Base-by-base conservation (phyloP, 495 filamentous ascomycete genomes). In the Evansstolkia leycettana region DNA sequence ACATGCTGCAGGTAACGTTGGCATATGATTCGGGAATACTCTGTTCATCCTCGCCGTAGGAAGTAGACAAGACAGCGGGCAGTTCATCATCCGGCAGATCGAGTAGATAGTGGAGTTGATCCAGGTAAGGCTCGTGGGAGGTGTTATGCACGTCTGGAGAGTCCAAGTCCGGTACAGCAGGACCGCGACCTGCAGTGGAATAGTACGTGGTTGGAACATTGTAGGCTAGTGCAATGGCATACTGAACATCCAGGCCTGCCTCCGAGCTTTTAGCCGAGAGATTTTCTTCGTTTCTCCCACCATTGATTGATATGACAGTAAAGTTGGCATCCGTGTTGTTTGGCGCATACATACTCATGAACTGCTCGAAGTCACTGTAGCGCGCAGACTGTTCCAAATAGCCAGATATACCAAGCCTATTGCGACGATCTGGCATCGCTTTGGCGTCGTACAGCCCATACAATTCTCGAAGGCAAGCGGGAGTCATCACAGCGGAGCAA, bases 111-210 rank as follows among this genome's bases (percentile, higher is more conserved):
- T 75, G 70, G 18, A 90, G 68, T 45, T 83, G 83, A 20, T 89
- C 80, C 2, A 94, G 67, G 48, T 86, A 93, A 0, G 85, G 85
- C 62, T 93, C 84, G 45, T 87, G 88, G 27, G 72, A 54, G 43
- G 76, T 72, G 5, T 57, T 52, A 11, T 43, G 42, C 0, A 45
- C 23, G 12, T 52, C 47, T 3, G 67, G 52, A 7, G 65, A 45
- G 16, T 69, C 71, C 3, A 69, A 50, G 15, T 74, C 64, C 4
- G 73, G 65, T 1, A 78, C 52, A 37, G 76, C 62, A 3, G 63
- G 65, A 11, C 73, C 77, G 3, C 69, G 66, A 2, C 76, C 77
- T 1, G 64, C 76, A n/a, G 80, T 85, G 31, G 68, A 71, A 50
- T 78, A 85, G 52, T 71, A 82, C 1, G 64, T 69, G 8, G 71